Evolutionary conservation across 176 grass and related monocot species (phyloP).

Genomic region (Carex kokanica): DNA sequence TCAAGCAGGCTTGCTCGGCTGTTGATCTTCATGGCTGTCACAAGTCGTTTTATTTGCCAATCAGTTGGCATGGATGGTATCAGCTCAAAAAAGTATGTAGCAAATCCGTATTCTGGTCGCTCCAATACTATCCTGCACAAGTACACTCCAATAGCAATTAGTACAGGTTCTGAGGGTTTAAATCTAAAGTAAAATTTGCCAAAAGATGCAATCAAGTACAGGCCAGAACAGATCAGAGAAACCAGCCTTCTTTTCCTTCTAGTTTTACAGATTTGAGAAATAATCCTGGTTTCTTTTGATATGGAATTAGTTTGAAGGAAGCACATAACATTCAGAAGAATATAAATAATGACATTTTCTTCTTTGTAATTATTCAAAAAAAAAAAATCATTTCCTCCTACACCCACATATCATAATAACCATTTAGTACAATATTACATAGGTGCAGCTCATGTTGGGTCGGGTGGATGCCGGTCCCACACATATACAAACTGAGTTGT

Average conservation of each 20-base stretch:
- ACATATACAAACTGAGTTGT: not conserved
- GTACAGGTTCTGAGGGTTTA: not conserved
- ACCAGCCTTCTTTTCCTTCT: not conserved
- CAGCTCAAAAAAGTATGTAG: slow-evolving; percentile 95
- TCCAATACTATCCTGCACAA: slow-evolving; percentile 81
- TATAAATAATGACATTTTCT: not conserved
- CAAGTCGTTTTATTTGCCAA: slow-evolving; percentile 76
- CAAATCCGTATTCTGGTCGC: slow-evolving; percentile 91
- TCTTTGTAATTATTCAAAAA: not conserved
- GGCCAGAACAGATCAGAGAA: not conserved
- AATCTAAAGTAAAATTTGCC: not conserved
- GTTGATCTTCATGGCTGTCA: slow-evolving; percentile 81
- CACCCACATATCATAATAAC: slow-evolving; percentile 4
- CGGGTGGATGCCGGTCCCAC: not conserved
- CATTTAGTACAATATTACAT: not conserved
- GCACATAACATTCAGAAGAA: not conserved
- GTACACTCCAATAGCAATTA: slow-evolving; percentile 5
- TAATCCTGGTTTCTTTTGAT: slow-evolving; percentile 5
- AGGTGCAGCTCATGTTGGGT: not conserved
- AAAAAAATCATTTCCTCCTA: not conserved
- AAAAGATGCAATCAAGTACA: not conserved
- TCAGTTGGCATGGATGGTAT: slow-evolving; percentile 52
- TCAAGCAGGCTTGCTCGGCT: slow-evolving; percentile 78
- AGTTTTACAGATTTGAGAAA: not conserved
- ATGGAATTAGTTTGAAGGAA: not conserved